Evolutionary conservation across 768 basidiomycete species (phyloP).

Genomic region (Obba rivulosa): DNA sequence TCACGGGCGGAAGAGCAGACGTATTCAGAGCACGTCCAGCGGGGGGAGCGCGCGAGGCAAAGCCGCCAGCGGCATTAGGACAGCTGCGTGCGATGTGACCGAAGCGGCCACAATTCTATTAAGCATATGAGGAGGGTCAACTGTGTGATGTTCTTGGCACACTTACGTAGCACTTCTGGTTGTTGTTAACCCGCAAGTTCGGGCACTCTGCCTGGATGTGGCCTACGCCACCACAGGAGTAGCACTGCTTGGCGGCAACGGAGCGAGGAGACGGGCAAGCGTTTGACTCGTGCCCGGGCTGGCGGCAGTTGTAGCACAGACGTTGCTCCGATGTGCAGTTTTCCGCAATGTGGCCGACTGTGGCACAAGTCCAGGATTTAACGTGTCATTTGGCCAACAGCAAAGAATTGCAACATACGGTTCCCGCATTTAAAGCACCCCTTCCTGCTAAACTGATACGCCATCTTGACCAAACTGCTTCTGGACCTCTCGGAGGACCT

Average conservation of each 20-base stretch:
- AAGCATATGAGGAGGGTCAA: not conserved
- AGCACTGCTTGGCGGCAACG: slow-evolving; percentile 85
- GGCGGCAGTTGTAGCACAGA: slow-evolving; percentile 92
- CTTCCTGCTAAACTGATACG: slow-evolving; percentile 80
- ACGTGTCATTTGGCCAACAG: slow-evolving; percentile 13
- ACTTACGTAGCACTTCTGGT: slow-evolving; percentile 82
- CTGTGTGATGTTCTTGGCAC: not conserved
- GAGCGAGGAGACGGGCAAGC: slow-evolving; percentile 82
- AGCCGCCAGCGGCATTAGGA: slow-evolving; percentile 47
- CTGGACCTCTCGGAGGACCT: slow-evolving; percentile 13
- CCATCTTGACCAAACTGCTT: slow-evolving; percentile 55
- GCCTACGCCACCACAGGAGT: slow-evolving; percentile 88
- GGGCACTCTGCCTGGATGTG: slow-evolving; percentile 88
- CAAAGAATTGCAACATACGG: slow-evolving; percentile 44
- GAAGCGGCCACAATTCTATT: slow-evolving; percentile 72
- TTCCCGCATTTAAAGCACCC: slow-evolving; percentile 94
- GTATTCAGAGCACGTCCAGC: slow-evolving; percentile 73
- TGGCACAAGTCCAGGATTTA: not conserved
- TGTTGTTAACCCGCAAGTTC: slow-evolving; percentile 65
- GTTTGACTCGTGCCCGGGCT: slow-evolving; percentile 90
- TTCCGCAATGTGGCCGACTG: slow-evolving; percentile 92
- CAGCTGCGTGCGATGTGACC: slow-evolving; percentile 81
- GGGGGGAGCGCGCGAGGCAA: slow-evolving; percentile 65
- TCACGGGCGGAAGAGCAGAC: slow-evolving; percentile 73
- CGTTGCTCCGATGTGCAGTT: slow-evolving; percentile 85